These are phyloP conservation scores for Hygrophorus pudorinus DNA, from an alignment of 768 basidiomycete species.

Conservation along the genomic window DNA sequence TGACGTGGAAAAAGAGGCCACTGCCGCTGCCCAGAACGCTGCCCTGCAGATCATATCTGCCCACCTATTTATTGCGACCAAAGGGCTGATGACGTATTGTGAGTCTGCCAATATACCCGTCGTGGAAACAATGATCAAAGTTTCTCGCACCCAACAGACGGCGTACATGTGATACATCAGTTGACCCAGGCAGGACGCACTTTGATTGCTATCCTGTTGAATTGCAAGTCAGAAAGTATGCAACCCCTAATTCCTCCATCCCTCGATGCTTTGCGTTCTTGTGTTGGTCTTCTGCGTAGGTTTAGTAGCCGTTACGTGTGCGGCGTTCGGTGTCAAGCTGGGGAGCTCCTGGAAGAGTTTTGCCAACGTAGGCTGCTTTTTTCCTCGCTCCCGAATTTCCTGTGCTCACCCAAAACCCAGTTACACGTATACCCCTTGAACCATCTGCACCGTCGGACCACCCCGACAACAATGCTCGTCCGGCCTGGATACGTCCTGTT, in stretches of 20 bases:
- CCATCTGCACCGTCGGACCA: slow-evolving; percentile 40
- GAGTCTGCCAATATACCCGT: slow-evolving; percentile 24
- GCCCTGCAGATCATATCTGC: slow-evolving; percentile 77
- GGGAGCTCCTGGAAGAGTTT: slow-evolving; percentile 92
- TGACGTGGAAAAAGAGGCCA: slow-evolving; percentile 69
- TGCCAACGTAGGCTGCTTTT: slow-evolving; percentile 57
- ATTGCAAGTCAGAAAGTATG: slow-evolving; percentile 74
- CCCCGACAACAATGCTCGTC: slow-evolving; percentile 40
- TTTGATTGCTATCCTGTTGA: slow-evolving; percentile 76
- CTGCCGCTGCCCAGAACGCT: slow-evolving; percentile 64
- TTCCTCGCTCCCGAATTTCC: neutral
- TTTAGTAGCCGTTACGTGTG: slow-evolving; percentile 92
- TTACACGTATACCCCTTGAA: slow-evolving; percentile 84
- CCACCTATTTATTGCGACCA: slow-evolving; percentile 77
- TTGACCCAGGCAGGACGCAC: slow-evolving; percentile 90
- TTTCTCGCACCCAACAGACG: slow-evolving; percentile 41
- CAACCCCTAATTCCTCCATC: slow-evolving; percentile 72
- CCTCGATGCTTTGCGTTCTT: slow-evolving; percentile 78
- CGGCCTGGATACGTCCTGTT: slow-evolving; percentile 85
- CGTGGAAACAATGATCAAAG: slow-evolving; percentile 7
- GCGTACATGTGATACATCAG: slow-evolving; percentile 93
- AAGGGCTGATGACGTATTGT: slow-evolving; percentile 94
- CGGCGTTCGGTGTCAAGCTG: slow-evolving; percentile 59
- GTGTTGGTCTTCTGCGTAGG: slow-evolving; percentile 75
- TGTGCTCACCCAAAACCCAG: slow-evolving; percentile 22